These are phyloP conservation scores for Lentinula novae-zelandiae DNA, from an alignment of 1,284 basidiomycete species.

Conservation along the genomic window DNA sequence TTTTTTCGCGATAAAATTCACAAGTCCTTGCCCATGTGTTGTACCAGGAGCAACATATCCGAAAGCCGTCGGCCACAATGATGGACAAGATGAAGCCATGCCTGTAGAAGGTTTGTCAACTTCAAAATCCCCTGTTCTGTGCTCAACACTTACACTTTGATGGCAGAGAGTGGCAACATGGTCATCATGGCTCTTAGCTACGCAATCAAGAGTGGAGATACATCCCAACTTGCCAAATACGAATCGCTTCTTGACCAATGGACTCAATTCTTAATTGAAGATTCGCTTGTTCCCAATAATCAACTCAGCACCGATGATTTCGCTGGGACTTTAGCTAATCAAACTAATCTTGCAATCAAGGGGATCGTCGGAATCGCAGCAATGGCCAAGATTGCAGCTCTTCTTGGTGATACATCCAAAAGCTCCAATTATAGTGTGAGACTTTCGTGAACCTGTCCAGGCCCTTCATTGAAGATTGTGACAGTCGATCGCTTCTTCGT, in stretches of 20 bases:
- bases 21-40: neutral
- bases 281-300: constrained; percentile 57
- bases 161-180: constrained; percentile 67
- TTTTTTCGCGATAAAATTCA: neutral
- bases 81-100: constrained; percentile 61
- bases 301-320: constrained; percentile 68
- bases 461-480: neutral
- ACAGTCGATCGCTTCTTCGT: constrained; percentile 51
- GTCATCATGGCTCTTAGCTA: constrained; percentile 72
- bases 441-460: neutral
- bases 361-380: constrained; percentile 70
- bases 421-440: constrained; percentile 59
- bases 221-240: constrained; percentile 48
- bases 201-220: constrained; percentile 55
- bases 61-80: constrained; percentile 53
- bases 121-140: neutral
- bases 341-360: constrained; percentile 78
- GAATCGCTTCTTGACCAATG: constrained; percentile 60
- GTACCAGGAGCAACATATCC: constrained; percentile 40
- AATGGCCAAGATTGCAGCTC: constrained; percentile 54
- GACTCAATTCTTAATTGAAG: constrained; percentile 65
- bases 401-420: constrained; percentile 45
- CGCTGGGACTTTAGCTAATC: constrained; percentile 62
- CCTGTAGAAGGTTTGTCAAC: constrained; percentile 27
- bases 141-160: neutral